Evolutionary conservation across 2,329 filamentous ascomycete genomes (phyloP).

Genomic region (Colletotrichum nymphaeae): DNA sequence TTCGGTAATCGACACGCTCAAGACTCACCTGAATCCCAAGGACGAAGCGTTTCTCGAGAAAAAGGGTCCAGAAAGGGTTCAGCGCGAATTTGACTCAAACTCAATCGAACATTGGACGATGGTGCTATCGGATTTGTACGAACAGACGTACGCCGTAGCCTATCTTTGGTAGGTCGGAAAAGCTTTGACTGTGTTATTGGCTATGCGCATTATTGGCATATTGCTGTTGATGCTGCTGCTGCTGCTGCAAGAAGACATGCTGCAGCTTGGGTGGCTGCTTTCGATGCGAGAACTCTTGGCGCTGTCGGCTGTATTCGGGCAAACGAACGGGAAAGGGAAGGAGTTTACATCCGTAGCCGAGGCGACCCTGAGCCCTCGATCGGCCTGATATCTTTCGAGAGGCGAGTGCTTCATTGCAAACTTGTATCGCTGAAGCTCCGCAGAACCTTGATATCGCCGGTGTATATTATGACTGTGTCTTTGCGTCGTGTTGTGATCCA

Average conservation of each 20-base stretch:
- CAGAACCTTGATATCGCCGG: no score
- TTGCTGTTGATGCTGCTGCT: background rate
- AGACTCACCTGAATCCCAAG: slow-evolving; percentile 7
- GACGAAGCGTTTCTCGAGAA: background rate
- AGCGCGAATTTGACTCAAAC: background rate
- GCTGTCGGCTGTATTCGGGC: no score
- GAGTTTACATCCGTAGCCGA: background rate
- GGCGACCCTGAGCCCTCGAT: background rate
- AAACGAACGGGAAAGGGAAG: background rate
- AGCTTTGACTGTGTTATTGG: background rate
- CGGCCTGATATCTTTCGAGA: background rate
- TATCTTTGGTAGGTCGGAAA: background rate
- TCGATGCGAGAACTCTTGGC: background rate
- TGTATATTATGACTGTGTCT: background rate
- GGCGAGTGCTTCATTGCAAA: background rate
- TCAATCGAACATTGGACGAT: slow-evolving; percentile 6
- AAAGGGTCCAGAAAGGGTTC: background rate
- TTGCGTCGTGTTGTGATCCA: background rate
- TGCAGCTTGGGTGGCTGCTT: no score
- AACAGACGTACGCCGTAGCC: background rate
- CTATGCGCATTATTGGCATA: background rate
- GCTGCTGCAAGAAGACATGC: background rate
- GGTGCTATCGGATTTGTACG: background rate
- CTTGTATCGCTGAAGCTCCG: background rate
- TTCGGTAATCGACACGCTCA: no score